Evolutionary conservation across 129 eudicot species (phyloP), one percentile per base, ranked within the genome.

Genomic region (Saposhnikovia divaricata): DNA sequence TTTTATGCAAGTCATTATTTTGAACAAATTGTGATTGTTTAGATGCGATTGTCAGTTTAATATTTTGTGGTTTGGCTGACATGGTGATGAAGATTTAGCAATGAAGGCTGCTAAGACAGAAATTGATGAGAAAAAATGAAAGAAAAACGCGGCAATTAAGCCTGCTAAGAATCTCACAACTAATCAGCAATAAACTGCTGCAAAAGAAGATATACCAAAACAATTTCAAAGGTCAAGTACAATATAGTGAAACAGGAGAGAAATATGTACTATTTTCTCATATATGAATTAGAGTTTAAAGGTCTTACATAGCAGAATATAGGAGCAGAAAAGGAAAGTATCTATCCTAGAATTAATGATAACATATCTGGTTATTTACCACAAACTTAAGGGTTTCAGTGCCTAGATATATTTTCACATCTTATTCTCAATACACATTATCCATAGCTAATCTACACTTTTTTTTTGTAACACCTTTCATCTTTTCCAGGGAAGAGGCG

Each of bases 401-500:
- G 59, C 23, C 63, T 19, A 53, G 63, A 53, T 53, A 51, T 9
- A 53, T 21, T 53, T 53, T 10, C 63, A 53, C 63, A 53, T 53
- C 27, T 53, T 19, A 19, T 19, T 6, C n/a, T 61, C 34, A 61
- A 25, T 61, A n/a, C 34, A 61, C 34, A 61, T 61, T 61, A 61
- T 31, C 51, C 37, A 44, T 50, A 16, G 44, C 53, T 69, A 34
- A 15, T 39, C 8, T 46, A 13, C 79, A 70, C 57, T 19, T 2
- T 14, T 68, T 27, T 23, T 47, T 19, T 75, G 0, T 61, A 47
- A 79, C 37, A 37, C 57, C 44, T 76, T 42, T 12, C 43, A 68
- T 68, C 43, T 87, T 82, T 87, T 51, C 16, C 78, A 92, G 93
- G 80, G 75, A 85, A 85, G 59, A 79, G 86, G 83, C 81, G 72